These are phyloP conservation scores for Candida sp. DNA, from an alignment of 1,139 yeast genomes.

Conservation along the genomic window DNA sequence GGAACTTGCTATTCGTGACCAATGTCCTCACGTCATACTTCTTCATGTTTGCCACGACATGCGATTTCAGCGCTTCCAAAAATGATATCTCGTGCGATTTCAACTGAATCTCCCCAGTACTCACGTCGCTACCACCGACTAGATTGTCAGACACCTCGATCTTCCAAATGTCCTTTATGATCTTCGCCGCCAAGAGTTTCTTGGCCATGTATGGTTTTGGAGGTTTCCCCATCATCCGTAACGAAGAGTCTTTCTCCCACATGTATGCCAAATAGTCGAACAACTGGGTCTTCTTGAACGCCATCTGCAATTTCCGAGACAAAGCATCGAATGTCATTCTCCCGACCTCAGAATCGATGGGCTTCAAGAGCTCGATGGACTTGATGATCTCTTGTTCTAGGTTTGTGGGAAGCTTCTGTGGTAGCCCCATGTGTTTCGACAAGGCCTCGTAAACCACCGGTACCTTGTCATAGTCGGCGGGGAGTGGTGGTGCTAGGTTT, in stretches of 20 bases:
- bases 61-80: slow-evolving; percentile 18
- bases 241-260: background rate
- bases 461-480: too few species aligned
- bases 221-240: slow-evolving; percentile 2
- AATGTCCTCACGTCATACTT: slow-evolving; percentile 3
- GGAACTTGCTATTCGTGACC: slow-evolving; percentile 2
- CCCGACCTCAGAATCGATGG: slow-evolving; percentile 15
- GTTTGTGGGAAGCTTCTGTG: background rate
- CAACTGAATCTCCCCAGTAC: slow-evolving; percentile 14
- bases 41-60: slow-evolving; percentile 1
- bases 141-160: slow-evolving; percentile 30
- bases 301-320: slow-evolving; percentile 13
- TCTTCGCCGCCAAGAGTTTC: slow-evolving; percentile 15
- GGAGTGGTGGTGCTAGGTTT: too few species aligned
- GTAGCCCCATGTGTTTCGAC: background rate
- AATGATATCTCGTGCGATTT: slow-evolving; percentile 46
- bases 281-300: slow-evolving; percentile 26
- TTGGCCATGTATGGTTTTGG: slow-evolving; percentile 6
- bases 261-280: slow-evolving; percentile 19
- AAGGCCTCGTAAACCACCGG: background rate
- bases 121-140: slow-evolving; percentile 43
- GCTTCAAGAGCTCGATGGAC: slow-evolving; percentile 18
- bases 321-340: slow-evolving; percentile 14
- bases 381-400: slow-evolving; percentile 7
- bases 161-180: slow-evolving; percentile 45